Base-by-base conservation (phyloP, 768 basidiomycete genomes). In the Pluteus cervinus region DNA sequence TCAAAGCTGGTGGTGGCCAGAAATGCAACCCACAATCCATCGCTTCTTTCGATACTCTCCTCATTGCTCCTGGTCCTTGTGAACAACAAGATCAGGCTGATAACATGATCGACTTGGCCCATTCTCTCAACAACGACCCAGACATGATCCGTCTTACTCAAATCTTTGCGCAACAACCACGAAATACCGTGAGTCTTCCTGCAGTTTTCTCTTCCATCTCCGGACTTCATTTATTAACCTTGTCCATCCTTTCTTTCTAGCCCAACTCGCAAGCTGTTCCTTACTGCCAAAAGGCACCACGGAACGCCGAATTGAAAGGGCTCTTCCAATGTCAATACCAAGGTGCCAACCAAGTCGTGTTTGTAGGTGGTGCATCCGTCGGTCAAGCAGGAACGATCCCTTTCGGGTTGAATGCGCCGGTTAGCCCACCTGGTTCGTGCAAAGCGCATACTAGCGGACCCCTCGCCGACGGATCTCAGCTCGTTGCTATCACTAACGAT, bases 271-370 rank as follows among this genome's bases (percentile, higher is more conserved):
- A 56, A 38, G 63, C 63, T 24, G 61, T 75, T 2, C 69, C 55
- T 1, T 78, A 76, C 57, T 79, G 76, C 54, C 67, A 77, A 44
- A 47, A 58, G n/a, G 65, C 74, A 0, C 74, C 75, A 11, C 53
- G 53, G 40, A 77, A 79, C 43, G 17, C 57, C 1, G 72, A 78
- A 50, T 65, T 80, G 9, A 60, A 68, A 33, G 75, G 75, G 6
- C 58, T 73, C 21, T 77, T 71, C 60, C 76, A 77, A 48, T 78
- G 75, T 50, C 78, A 79, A 52, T 77, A 69, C 55, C 55, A 62
- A 44, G 66, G 73, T 37, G 63, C 61, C 16, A 50, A 75, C 34
- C 60, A 58, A 24, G 59, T 45, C 7, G 62, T 55, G 2, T 78
- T 78, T 46, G 68, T 67, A 33, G 67, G 68, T 25, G 64, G 65